Evolutionary conservation across 2,329 filamentous ascomycete genomes (phyloP).

Genomic region (Gnomoniopsis sp.): DNA sequence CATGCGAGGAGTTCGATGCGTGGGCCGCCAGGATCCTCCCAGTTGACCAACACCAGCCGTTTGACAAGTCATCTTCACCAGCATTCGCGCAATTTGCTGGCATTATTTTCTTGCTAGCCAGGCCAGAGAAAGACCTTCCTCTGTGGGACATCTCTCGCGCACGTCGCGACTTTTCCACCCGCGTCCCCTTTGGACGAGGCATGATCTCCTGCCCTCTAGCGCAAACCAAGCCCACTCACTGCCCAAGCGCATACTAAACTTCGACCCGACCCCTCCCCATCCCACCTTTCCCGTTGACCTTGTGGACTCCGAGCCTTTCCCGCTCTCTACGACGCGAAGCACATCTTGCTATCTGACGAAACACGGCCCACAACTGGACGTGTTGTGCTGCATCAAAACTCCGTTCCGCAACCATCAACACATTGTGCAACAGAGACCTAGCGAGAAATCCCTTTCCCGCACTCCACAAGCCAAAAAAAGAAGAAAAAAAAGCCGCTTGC

Average conservation of each 20-base stretch:
- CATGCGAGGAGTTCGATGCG: slow-evolving; percentile 20
- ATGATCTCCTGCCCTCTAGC: slow-evolving; percentile 17
- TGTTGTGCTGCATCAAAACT: slow-evolving; percentile 12
- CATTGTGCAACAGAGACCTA: slow-evolving; percentile 14
- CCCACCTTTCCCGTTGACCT: slow-evolving; percentile 1
- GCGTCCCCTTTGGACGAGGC: slow-evolving; percentile 17
- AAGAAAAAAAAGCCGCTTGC: slow-evolving; percentile 1
- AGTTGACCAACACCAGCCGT: slow-evolving; percentile 21
- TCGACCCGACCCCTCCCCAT: slow-evolving; percentile 13
- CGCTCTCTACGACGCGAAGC: slow-evolving; percentile 16
- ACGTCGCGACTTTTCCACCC: slow-evolving; percentile 24
- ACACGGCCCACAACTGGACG: slow-evolving; percentile 11
- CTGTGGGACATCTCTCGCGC: slow-evolving; percentile 16
- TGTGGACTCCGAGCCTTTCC: slow-evolving; percentile 9
- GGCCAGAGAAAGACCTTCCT: slow-evolving; percentile 11
- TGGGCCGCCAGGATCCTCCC: slow-evolving; percentile 25
- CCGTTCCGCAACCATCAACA: slow-evolving; percentile 13
- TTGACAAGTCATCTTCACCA: slow-evolving; percentile 21
- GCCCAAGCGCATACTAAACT: slow-evolving; percentile 15
- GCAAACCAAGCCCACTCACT: slow-evolving; percentile 13
- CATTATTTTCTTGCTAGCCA: slow-evolving; percentile 22
- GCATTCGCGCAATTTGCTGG: slow-evolving; percentile 20
- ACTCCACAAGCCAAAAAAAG: slow-evolving; percentile 1
- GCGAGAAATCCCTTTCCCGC: slow-evolving; percentile 4
- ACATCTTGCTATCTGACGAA: slow-evolving; percentile 14